These are phyloP conservation scores for Sclerotinia nivalis DNA, from an alignment of 2,329 filamentous ascomycete species.

Conservation along the genomic window DNA sequence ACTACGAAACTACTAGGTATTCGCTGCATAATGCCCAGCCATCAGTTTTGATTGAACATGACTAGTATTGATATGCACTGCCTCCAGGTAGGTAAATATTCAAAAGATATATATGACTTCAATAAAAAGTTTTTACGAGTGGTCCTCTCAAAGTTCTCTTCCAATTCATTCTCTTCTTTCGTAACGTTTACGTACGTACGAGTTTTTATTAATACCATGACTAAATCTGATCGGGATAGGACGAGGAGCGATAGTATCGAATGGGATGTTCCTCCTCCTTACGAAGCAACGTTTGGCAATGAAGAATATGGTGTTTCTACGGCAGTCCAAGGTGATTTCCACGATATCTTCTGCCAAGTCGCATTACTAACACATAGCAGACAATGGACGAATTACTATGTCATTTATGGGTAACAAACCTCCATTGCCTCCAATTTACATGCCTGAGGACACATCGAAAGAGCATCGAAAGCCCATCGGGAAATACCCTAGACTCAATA, in stretches of 20 bases:
- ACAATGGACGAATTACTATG: constrained; percentile 34
- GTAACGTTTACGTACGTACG: background rate
- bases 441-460: background rate
- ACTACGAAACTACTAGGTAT: too few species aligned
- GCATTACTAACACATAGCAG: background rate
- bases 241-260: background rate
- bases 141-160: background rate
- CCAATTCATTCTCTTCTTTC: background rate
- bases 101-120: background rate
- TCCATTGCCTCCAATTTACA: constrained; percentile 27
- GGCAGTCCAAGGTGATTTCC: background rate
- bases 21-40: too few species aligned
- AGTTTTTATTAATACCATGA: background rate
- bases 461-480: background rate
- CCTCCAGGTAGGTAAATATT: background rate
- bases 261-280: constrained; percentile 16
- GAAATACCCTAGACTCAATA: constrained; percentile 56
- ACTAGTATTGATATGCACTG: too few species aligned
- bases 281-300: background rate
- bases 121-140: background rate
- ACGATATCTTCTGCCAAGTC: background rate
- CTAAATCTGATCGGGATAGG: background rate
- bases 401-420: constrained; percentile 22
- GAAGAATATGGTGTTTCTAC: constrained; percentile 2
- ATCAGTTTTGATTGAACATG: too few species aligned